Percentiles rank a stretch among this genome's conserved stretches.
phyloP scores from a whole-genome alignment of 495 filamentous ascomycete genomes.

The Talaromyces proteolyticus region DNA sequence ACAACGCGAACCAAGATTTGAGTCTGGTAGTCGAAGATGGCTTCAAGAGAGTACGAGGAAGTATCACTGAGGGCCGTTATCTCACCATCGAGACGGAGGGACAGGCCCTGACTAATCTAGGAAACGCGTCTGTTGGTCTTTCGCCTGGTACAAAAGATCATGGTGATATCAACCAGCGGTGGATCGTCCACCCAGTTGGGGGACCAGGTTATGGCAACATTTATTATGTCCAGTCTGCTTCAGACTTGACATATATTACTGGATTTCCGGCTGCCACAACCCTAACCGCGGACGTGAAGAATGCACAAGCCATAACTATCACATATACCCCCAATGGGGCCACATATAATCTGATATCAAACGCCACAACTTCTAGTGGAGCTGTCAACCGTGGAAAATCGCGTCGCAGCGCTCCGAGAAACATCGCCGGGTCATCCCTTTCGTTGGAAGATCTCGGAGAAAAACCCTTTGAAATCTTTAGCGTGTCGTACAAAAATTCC shows the following conservation, averaged over 20 bases:
- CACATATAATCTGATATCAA: neutral
- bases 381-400: neutral
- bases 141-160: neutral
- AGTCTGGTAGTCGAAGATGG: constrained; percentile 38
- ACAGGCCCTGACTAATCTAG: constrained; percentile 20
- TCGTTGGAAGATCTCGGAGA: neutral
- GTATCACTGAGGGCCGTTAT: constrained; percentile 47
- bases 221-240: neutral
- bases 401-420: neutral
- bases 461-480: neutral
- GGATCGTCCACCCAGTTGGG: neutral
- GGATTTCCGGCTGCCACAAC: neutral
- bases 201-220: neutral
- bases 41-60: constrained; percentile 42
- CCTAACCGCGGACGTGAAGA: neutral
- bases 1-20: constrained; percentile 6
- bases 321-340: neutral
- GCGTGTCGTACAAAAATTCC: neutral
- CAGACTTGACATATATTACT: neutral
- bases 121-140: neutral
- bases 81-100: constrained; percentile 26
- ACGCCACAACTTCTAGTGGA: neutral
- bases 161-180: neutral
- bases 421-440: neutral
- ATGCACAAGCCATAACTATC: neutral